These are phyloP conservation scores for Tuber melanosporum DNA, from an alignment of 495 filamentous ascomycete genomes.

Conservation along the genomic window DNA sequence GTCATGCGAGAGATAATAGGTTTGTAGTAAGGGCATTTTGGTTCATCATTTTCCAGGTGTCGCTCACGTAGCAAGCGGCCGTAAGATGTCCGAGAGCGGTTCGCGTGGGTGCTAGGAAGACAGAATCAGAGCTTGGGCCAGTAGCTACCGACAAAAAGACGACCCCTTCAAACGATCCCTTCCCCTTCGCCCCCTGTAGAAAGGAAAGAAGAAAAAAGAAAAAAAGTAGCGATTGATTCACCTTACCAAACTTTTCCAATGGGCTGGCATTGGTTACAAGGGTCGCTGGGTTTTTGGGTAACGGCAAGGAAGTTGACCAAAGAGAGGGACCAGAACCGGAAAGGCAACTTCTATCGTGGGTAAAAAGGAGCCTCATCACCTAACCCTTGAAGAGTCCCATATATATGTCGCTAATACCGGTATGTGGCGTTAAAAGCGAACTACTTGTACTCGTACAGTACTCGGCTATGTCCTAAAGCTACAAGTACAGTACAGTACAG, in stretches of 20 bases:
- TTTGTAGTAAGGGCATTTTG: neutral
- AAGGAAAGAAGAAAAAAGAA: neutral
- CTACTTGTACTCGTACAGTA: no score
- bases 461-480: neutral
- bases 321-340: neutral
- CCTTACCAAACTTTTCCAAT: neutral
- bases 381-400: neutral
- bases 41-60: neutral
- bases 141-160: neutral
- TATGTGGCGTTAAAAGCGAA: neutral
- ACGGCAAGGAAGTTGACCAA: neutral
- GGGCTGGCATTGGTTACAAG: neutral
- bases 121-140: neutral
- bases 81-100: neutral
- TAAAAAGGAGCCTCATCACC: neutral
- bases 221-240: neutral
- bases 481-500: no score
- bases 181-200: neutral
- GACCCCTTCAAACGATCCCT: neutral
- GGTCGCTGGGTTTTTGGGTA: neutral
- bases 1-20: neutral
- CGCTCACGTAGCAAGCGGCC: neutral
- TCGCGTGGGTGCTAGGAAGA: neutral
- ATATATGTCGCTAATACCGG: neutral
- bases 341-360: neutral